A percentile compares a stretch with the other conserved stretches of the same genome.
phyloP scores from a whole-genome alignment of 345 rosid genomes.

The Clarkia xantiana region DNA sequence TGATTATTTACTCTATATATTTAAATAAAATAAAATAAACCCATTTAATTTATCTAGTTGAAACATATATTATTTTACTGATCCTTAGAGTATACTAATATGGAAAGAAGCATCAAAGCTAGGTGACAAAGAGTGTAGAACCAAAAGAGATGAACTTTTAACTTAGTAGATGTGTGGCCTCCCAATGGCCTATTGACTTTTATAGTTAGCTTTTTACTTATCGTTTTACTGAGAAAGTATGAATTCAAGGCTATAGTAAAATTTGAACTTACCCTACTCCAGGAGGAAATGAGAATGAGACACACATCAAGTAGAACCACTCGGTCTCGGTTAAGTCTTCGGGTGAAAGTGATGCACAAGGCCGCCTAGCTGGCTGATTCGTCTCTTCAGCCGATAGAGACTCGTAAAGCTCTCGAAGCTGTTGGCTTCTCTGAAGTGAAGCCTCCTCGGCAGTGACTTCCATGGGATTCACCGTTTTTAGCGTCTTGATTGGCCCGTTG shows the following conservation, averaged over 20 bases:
- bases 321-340: constrained; percentile 95
- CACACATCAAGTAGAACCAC: constrained; percentile 96
- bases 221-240: background rate
- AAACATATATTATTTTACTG: too few species aligned
- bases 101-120: constrained; percentile 3
- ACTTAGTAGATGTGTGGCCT: background rate
- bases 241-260: background rate
- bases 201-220: background rate
- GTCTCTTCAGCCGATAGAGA: constrained; percentile 68
- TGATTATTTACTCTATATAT: too few species aligned
- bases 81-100: background rate
- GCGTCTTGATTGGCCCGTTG: constrained; percentile 92
- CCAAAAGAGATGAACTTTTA: constrained; percentile 5
- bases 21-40: too few species aligned
- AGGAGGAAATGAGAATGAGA: constrained; percentile 80
- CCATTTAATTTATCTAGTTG: too few species aligned
- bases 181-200: too few species aligned
- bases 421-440: constrained; percentile 85
- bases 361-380: constrained; percentile 54
- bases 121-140: constrained; percentile 15
- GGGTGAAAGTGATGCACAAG: constrained; percentile 78
- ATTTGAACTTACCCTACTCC: constrained; percentile 56
- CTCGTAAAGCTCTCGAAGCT: constrained; percentile 81
- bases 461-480: constrained; percentile 88
- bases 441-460: constrained; percentile 88